These are phyloP conservation scores for Spergularia bocconei DNA, from an alignment of 148 eudicot species.

Conservation along the genomic window DNA sequence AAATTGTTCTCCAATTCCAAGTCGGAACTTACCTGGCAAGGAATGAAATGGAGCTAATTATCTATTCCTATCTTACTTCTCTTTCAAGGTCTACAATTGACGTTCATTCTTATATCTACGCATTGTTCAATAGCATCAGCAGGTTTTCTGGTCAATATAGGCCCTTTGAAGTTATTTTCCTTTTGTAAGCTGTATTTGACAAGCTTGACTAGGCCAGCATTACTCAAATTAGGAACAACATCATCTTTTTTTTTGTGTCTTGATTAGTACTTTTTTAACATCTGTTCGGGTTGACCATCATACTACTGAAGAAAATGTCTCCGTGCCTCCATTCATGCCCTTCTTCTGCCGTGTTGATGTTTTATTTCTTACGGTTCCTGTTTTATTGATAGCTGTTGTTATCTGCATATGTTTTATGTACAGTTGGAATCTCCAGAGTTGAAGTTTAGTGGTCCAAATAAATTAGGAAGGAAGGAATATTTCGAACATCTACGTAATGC, in stretches of 20 bases:
- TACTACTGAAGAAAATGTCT: background rate
- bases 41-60: too few species aligned
- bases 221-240: background rate
- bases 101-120: too few species aligned
- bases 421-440: slow-evolving; percentile 99
- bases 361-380: background rate
- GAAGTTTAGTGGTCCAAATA: slow-evolving; percentile 90
- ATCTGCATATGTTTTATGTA: slow-evolving; percentile 36
- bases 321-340: background rate
- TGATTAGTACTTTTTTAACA: background rate
- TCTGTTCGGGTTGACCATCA: background rate
- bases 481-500: slow-evolving; percentile 93
- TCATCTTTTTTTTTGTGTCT: background rate
- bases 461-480: slow-evolving; percentile 72
- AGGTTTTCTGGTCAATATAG: background rate
- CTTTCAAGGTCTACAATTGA: too few species aligned
- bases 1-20: too few species aligned
- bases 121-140: background rate
- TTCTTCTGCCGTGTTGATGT: background rate
- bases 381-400: slow-evolving; percentile 19
- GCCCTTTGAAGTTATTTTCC: background rate
- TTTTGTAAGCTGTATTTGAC: background rate
- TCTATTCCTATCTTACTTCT: too few species aligned
- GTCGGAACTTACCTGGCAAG: too few species aligned
- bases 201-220: background rate